Percentiles rank a stretch among this genome's conserved stretches.
Evolutionary conservation across 179 eudicot species (phyloP).

Genomic region (Beta lomatogona): DNA sequence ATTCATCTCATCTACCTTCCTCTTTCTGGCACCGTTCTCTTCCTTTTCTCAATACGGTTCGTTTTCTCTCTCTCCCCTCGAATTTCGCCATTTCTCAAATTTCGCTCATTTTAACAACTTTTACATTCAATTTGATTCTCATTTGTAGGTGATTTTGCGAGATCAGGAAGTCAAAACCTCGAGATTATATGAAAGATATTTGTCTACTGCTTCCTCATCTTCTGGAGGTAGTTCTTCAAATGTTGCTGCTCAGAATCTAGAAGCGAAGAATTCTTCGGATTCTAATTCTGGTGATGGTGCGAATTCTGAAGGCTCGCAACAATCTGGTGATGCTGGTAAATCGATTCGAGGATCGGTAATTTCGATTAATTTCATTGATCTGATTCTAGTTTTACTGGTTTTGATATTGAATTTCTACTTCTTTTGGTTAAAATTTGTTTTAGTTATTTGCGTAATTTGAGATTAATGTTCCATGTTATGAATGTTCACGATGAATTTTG

Average conservation of each 20-base stretch:
- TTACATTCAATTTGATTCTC: background rate
- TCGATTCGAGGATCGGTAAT: conserved; percentile 74
- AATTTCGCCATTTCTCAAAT: background rate
- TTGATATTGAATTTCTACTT: background rate
- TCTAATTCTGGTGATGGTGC: conserved; percentile 31
- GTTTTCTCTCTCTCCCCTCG: background rate
- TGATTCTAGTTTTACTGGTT: background rate
- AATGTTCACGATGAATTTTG: background rate
- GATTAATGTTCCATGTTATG: background rate
- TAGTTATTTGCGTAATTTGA: background rate
- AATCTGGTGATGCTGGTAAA: conserved; percentile 51
- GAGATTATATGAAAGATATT: conserved; percentile 29
- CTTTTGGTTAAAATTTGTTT: too few relatives aligned
- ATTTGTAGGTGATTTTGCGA: conserved; percentile 32
- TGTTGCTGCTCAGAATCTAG: conserved; percentile 9
- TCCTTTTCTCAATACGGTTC: conserved; percentile 8
- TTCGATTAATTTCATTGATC: background rate
- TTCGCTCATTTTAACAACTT: background rate
- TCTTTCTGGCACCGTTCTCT: conserved; percentile 11
- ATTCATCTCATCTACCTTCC: conserved; percentile 14
- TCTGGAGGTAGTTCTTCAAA: background rate
- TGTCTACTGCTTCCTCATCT: conserved; percentile 32
- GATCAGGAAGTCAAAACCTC: conserved; percentile 26
- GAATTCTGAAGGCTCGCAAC: conserved; percentile 41
- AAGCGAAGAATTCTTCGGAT: conserved; percentile 21